Evolutionary conservation across 257 asterid species (phyloP), one percentile per base, ranked within the genome.

Genomic region (Solanum chmielewskii): DNA sequence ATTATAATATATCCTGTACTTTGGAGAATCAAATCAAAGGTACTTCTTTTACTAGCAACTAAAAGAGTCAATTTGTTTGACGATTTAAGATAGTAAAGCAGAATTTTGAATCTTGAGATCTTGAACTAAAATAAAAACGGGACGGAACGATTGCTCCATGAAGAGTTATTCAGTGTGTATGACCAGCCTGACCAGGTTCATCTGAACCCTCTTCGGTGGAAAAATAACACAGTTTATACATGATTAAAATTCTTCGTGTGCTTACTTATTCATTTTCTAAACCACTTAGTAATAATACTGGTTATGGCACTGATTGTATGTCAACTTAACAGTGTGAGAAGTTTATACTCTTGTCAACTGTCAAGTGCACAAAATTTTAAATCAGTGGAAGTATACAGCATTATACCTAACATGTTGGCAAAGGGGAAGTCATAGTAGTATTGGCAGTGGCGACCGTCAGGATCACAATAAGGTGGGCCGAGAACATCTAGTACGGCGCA

Each of bases 401-500:
- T 35, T 23, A 20, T 85, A 91, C 93, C 91, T 88, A 91, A 76
- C 82, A 85, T 77, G 5, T 76, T 86, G 86, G 87, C 13, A 29
- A 90, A 90, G 3, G 98, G 98, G 86, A 88, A 88, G 47, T 96
- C 98, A 11, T 56, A 45, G 87, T 92, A 96, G 91, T 92, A 95
- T 83, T 93, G 94, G 82, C 98, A 96, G 78, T 95, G 98, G n/a
- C 99, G 99, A 47, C 97, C 99, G 16, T 95, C 94, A 1, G 95
- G 91, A 85, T 95, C 98, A 41, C 90, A 88, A 66, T 96, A 96
- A 2, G 99, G 99, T 18, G 99, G 99, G 56, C 99, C 99, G 1
- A 96, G 97, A 76, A 96, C 99, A 29, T 96, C 99, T 5, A 96
- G 93, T 31, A 96, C 91, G 0, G 99, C 98, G n/a, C 99, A 96